Conservation (phyloP, 345 rosid species). For the Aurinia saxatilis region DNA sequence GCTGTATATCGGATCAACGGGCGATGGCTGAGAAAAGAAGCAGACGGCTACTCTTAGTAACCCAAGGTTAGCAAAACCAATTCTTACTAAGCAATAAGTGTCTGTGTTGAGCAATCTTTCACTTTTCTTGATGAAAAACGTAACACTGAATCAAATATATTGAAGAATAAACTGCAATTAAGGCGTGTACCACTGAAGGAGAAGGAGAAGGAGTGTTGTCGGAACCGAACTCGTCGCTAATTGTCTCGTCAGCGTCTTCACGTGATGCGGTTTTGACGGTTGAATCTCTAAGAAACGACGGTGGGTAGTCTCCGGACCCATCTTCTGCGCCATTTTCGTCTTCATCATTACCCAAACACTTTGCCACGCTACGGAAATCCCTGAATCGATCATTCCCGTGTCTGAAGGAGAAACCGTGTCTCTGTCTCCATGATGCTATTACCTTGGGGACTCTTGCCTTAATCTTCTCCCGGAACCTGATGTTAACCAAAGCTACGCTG, state of each 20-base stretch:
- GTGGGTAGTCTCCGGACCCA: slow-evolving; percentile 17
- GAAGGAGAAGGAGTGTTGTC: slow-evolving; percentile 43
- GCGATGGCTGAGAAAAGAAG: slow-evolving; percentile 48
- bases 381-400: slow-evolving; percentile 14
- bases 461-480: slow-evolving; percentile 25
- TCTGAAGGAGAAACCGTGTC: slow-evolving; percentile 30
- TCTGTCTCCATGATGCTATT: background rate
- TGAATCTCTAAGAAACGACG: too few species aligned
- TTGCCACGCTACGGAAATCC: slow-evolving; percentile 23
- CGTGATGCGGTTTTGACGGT: slow-evolving; percentile 31
- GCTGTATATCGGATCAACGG: slow-evolving; percentile 57
- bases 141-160: too few species aligned
- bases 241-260: slow-evolving; percentile 37
- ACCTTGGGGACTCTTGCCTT: slow-evolving; percentile 12
- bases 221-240: slow-evolving; percentile 34
- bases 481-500: slow-evolving; percentile 39
- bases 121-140: too few species aligned
- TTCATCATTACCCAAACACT: slow-evolving; percentile 37
- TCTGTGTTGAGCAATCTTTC: too few species aligned
- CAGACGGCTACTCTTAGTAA: background rate
- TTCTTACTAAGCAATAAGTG: too few species aligned
- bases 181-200: slow-evolving; percentile 44
- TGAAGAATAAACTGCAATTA: too few species aligned
- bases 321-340: slow-evolving; percentile 22
- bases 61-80: too few species aligned